Conservation (phyloP, 768 basidiomycete species). For the Sporobolomyces phaffii region DNA sequence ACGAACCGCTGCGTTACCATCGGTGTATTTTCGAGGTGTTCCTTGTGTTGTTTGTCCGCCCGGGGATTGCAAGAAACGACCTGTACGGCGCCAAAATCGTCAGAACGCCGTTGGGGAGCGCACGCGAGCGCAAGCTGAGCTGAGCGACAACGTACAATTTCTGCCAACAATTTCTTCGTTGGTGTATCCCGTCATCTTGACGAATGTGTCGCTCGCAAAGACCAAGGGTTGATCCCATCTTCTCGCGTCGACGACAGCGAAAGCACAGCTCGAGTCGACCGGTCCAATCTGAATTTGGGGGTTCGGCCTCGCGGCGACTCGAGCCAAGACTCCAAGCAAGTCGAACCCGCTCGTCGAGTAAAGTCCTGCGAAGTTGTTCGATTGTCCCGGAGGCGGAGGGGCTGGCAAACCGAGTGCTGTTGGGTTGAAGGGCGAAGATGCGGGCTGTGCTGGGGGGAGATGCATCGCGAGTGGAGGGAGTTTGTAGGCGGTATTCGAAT, state of each 20-base stretch:
- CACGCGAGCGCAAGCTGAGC: too few species aligned
- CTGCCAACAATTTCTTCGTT: conserved; percentile 67
- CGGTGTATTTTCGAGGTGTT: conserved; percentile 55
- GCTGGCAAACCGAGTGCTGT: conserved; percentile 23
- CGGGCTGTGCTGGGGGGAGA: conserved; percentile 18
- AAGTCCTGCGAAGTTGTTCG: conserved; percentile 50
- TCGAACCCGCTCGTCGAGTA: conserved; percentile 93
- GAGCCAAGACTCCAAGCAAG: conserved; percentile 70
- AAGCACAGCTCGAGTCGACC: conserved; percentile 83
- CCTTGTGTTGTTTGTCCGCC: conserved; percentile 55
- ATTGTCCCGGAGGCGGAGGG: conserved; percentile 18
- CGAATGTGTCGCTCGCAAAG: conserved; percentile 82
- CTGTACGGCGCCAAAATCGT: not conserved
- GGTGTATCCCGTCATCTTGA: conserved; percentile 50
- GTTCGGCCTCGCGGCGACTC: conserved; percentile 67
- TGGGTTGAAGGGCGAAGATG: conserved; percentile 22
- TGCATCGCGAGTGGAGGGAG: conserved; percentile 20
- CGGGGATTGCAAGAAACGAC: conserved; percentile 76
- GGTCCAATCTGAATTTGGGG: conserved; percentile 80
- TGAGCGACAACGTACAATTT: conserved; percentile 57
- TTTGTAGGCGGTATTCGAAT: conserved; percentile 26
- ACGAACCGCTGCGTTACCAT: conserved; percentile 56
- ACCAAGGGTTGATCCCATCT: conserved; percentile 54
- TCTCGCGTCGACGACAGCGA: conserved; percentile 60
- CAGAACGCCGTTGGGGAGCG: not conserved